Conservation (phyloP, 2,329 filamentous ascomycete genomes). For the Talaromyces marneffei region DNA sequence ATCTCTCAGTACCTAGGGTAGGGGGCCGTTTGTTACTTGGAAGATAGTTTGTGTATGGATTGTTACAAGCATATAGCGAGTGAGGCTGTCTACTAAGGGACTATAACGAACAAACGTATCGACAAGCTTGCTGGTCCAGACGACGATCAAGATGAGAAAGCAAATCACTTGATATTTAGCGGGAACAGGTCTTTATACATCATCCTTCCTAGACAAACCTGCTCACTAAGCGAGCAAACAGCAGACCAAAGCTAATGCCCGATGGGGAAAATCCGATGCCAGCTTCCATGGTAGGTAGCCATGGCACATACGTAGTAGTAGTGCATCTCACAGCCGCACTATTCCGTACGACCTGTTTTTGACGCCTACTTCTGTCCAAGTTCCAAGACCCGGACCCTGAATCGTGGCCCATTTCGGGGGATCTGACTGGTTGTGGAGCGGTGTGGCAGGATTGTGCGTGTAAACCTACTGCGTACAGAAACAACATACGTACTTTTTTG, state of each 20-base stretch:
- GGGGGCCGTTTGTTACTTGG: too few species aligned
- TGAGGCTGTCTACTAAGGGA: not conserved
- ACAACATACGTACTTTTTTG: not conserved
- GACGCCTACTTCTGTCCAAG: too few species aligned
- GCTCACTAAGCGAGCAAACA: not conserved
- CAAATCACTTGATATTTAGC: not conserved
- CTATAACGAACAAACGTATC: conserved; percentile 5
- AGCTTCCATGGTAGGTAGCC: not conserved
- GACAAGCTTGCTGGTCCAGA: not conserved
- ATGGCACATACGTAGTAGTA: not conserved
- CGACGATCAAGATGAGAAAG: not conserved
- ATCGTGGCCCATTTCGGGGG: not conserved
- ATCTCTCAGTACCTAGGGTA: not conserved
- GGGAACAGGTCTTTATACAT: conserved; percentile 7
- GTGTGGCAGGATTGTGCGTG: not conserved
- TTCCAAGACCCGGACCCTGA: not conserved
- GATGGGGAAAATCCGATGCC: not conserved
- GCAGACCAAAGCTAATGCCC: not conserved
- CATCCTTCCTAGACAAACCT: not conserved
- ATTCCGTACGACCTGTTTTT: not conserved
- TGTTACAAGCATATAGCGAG: conserved; percentile 5
- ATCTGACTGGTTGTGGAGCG: not conserved
- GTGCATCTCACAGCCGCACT: not conserved
- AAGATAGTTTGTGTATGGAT: not conserved
- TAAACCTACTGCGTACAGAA: not conserved